Evolutionary conservation across 495 filamentous ascomycete species (phyloP).

Genomic region (Elasticomyces elasticus): DNA sequence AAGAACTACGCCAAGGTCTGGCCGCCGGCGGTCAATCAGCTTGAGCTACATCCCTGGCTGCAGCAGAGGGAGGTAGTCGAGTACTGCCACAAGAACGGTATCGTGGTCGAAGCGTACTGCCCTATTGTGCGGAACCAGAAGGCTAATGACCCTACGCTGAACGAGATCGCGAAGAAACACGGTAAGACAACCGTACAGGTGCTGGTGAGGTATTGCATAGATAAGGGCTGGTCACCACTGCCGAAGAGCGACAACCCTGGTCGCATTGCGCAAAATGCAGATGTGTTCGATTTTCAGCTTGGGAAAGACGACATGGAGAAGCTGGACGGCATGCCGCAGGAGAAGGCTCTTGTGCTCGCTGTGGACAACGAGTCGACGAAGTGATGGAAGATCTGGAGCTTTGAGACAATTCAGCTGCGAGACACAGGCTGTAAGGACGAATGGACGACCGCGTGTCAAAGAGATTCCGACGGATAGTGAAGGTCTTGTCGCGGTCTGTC

Average conservation of each 20-base stretch:
- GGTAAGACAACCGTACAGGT: slow-evolving; percentile 34
- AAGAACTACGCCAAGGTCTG: slow-evolving; percentile 50
- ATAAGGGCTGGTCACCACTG: slow-evolving; percentile 41
- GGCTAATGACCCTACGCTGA: slow-evolving; percentile 45
- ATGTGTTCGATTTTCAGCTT: slow-evolving; percentile 40
- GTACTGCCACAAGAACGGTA: slow-evolving; percentile 53
- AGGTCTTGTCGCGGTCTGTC: too few species aligned
- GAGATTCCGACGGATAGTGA: too few species aligned
- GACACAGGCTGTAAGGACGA: too few species aligned
- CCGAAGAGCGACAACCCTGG: slow-evolving; percentile 43
- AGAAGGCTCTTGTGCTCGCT: slow-evolving; percentile 29
- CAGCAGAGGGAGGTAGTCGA: slow-evolving; percentile 51
- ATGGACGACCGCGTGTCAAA: too few species aligned
- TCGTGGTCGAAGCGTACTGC: slow-evolving; percentile 56
- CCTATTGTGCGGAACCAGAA: slow-evolving; percentile 55
- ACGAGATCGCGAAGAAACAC: slow-evolving; percentile 44
- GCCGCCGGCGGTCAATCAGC: slow-evolving; percentile 62
- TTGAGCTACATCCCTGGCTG: slow-evolving; percentile 61
- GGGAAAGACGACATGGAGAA: slow-evolving; percentile 36
- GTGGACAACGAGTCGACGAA: slow-evolving; percentile 22
- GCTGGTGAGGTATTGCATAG: slow-evolving; percentile 37
- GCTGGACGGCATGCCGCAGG: slow-evolving; percentile 33
- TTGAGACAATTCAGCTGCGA: too few species aligned
- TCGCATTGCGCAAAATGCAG: slow-evolving; percentile 39
- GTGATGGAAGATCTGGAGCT: too few species aligned